Conservation (phyloP, 805 yeast species). For the Candida glaebosa region DNA sequence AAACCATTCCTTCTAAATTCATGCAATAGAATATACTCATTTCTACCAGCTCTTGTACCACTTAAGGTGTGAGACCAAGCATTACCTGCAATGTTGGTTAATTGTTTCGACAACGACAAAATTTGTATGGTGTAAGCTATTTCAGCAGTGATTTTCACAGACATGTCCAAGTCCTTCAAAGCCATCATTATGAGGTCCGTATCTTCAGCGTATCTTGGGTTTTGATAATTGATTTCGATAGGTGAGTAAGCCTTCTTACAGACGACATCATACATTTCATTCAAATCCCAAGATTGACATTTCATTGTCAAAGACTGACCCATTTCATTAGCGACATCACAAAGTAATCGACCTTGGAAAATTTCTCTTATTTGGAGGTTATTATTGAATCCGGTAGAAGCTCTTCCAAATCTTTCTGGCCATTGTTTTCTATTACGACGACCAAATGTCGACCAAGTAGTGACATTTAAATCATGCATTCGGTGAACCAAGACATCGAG, state of each 20-base stretch:
- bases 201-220: conserved; percentile 62
- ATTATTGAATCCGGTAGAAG: conserved; percentile 42
- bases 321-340: conserved; percentile 92
- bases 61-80: conserved; percentile 94
- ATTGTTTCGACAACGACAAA: conserved; percentile 81
- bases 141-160: conserved; percentile 69
- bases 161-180: conserved; percentile 60
- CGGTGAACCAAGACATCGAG: conserved; percentile 79
- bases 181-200: conserved; percentile 66
- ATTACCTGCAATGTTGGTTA: conserved; percentile 93
- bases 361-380: conserved; percentile 62
- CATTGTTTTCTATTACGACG: conserved; percentile 72
- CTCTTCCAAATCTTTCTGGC: conserved; percentile 70
- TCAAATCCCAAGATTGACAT: conserved; percentile 91
- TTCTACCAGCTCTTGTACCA: conserved; percentile 95
- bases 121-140: conserved; percentile 82
- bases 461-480: conserved; percentile 68
- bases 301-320: conserved; percentile 89
- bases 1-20: conserved; percentile 79
- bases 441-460: conserved; percentile 79
- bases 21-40: conserved; percentile 87
- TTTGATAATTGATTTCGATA: conserved; percentile 70
- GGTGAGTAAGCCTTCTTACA: conserved; percentile 61
- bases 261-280: conserved; percentile 85
- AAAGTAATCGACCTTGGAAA: conserved; percentile 78